Conservation (phyloP, 225 moss, liverwort and hornwort species). For the Pleurozium schreberi region DNA sequence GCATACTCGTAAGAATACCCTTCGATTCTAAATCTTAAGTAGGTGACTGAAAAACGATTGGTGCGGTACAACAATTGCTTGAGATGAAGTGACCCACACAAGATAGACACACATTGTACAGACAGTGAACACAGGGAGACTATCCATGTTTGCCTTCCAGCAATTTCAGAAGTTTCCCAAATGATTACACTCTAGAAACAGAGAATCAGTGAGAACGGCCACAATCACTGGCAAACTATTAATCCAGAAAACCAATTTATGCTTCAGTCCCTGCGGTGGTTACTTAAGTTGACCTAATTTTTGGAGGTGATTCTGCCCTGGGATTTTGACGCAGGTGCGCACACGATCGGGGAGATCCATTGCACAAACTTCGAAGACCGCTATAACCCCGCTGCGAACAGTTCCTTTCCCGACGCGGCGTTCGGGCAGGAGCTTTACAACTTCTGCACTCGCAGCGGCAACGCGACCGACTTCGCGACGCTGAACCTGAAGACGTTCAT, state of each 20-base stretch:
- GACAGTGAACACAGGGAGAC: neutral
- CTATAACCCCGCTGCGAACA: neutral
- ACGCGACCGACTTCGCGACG: neutral
- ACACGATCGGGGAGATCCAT: slow-evolving; percentile 35
- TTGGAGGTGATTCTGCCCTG: neutral
- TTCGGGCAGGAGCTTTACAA: slow-evolving; percentile 19
- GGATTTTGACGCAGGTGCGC: neutral
- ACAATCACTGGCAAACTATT: neutral
- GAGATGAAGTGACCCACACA: neutral
- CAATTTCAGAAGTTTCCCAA: neutral
- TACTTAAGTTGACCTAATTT: neutral
- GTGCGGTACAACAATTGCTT: neutral
- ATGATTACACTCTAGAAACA: neutral
- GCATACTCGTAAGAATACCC: neutral
- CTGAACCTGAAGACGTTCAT: slow-evolving; percentile 25
- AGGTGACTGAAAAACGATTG: neutral
- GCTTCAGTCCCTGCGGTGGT: no score
- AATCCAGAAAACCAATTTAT: neutral
- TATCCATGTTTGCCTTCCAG: neutral
- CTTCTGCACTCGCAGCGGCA: slow-evolving; percentile 23
- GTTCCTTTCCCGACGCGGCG: slow-evolving; percentile 6
- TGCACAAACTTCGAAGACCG: slow-evolving; percentile 31
- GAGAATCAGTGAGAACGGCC: neutral
- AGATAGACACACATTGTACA: neutral
- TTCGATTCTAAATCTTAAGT: neutral